Base-by-base conservation (phyloP, 805 yeast species). In the Hemisphaericaspora nanyangensis region DNA sequence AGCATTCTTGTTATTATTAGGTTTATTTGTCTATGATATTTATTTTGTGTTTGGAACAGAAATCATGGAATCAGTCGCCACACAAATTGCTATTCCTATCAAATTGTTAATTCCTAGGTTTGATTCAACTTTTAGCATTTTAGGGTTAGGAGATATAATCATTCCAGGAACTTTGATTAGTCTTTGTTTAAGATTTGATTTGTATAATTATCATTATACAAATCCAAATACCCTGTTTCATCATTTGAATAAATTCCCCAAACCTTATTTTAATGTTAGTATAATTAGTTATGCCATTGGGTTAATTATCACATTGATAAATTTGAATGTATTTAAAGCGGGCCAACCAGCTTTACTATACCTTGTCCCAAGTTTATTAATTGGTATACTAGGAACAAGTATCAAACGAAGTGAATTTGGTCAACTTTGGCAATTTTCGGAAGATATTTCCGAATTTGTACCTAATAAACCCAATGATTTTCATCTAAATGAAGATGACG, bases 311-410 rank as follows among this genome's bases (percentile, higher is more conserved):
- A 76, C 87, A 1, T 56, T 72, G 35, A 47, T 44, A 2, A 74
- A 68, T 3, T 54, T 74, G 35, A 58, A 61, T 24, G 36, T 50
- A 3, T 74, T 50, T 44, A 49, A 68, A 1, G 54, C 50, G 8
- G 86, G 80, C 1, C 89, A 82, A 56, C 89, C 89, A 1, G 88
- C 88, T 0, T 59, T 83, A 44, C 52, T 83, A 15, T 82, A 80
- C 51, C 55, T 82, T 18, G 79, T 79, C 4, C 89, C 89, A 4
- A 30, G 48, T n/a, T 32, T 64, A 25, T 27, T 60, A 15, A 7
- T 63, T 0, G 58, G 71, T 0, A 63, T 70, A 1, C n/a, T 58
- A 0, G 27, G 50, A 0, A 47, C 60, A 0, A 76, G 77, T 0
- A 35, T 49, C n/a, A n/a, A 39, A 3, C 56, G 57, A 18, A 72